A percentile compares a stretch with the other conserved stretches of the same genome.
Conservation (phyloP, 805 yeast genomes). For the Kuraishia cidri region DNA sequence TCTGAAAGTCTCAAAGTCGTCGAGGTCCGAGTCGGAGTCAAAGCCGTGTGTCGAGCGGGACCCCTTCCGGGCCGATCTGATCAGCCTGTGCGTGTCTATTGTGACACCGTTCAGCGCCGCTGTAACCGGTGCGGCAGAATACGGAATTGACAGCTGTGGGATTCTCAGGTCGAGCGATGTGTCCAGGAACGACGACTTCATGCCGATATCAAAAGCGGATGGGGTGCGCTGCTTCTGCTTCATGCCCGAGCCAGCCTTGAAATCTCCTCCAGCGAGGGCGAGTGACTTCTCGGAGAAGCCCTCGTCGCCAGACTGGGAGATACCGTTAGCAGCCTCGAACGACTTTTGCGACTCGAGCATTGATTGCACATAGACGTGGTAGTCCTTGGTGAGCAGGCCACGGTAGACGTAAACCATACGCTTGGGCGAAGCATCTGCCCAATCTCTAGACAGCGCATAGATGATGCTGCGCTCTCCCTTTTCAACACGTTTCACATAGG, state of each 20-base stretch:
- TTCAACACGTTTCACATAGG: constrained; percentile 78
- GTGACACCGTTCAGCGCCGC: constrained; percentile 35
- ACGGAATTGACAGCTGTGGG: constrained; percentile 47
- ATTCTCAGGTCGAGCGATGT: constrained; percentile 20
- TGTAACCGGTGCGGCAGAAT: constrained; percentile 70
- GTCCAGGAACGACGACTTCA: constrained; percentile 17
- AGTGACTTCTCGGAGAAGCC: neutral
- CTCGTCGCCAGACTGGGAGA: constrained; percentile 3
- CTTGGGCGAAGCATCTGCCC: constrained; percentile 88
- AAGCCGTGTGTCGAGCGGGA: constrained; percentile 10
- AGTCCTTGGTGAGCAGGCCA: constrained; percentile 69
- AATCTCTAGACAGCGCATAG: constrained; percentile 74
- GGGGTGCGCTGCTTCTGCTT: neutral
- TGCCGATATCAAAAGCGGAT: constrained; percentile 1
- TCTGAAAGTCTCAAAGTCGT: constrained; percentile 27
- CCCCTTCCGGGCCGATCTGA: constrained; percentile 5
- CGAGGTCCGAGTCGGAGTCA: constrained; percentile 35
- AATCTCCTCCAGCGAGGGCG: neutral
- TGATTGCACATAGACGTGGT: constrained; percentile 60
- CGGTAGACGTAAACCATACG: constrained; percentile 85
- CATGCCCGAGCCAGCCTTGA: neutral
- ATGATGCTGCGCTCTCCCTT: constrained; percentile 68
- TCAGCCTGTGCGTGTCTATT: neutral
- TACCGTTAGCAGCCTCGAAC: constrained; percentile 11
- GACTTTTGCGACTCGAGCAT: constrained; percentile 46